Base-by-base conservation (phyloP, 1,284 basidiomycete species). In the Xanthoconium separans region DNA sequence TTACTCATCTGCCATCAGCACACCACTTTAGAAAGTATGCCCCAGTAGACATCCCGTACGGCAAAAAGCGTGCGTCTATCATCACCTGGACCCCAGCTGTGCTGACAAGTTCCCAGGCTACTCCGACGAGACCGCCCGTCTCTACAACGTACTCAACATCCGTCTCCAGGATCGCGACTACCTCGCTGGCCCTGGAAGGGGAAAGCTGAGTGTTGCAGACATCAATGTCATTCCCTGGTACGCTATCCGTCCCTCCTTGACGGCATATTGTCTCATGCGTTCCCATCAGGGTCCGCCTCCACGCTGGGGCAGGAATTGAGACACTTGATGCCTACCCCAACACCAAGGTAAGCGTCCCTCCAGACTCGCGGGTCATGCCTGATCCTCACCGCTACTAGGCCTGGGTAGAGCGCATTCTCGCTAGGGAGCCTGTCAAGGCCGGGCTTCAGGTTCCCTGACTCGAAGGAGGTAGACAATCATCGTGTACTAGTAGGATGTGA, bases 131-230 rank as follows among this genome's bases (percentile, higher is more conserved):
- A 79, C 80, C 6, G 68, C 69, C 43, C 75, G 82, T 33, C 70
- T 84, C 12, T 80, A 81, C 65, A 68, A 71, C 37, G 82, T 84
- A 4, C 71, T 83, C 48, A 78, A 83, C 65, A 73, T 74, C 44
- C 75, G 75, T 18, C 73, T 84, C 9, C 55, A 70, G 20, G 70
- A 63, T 30, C 71, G 71, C 5, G 74, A 76, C 9, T 84, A 74
- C 56, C 73, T 84, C 27, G 80, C 77, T n/a, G 82, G 82, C 9
- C 69, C 74, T 9, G 78, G 74, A 2, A 69, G 66, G 55, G 78
- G 78, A 42, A 78, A 76, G 62, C 75, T 75, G 66, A 75, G 71
- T 40, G 66, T 82, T 20, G 81, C 74, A 13, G 72, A 77, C 56
- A 53, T 76, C 51, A 76, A 75, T 34, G 67, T 60, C 9, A 52